A percentile compares a stretch with the other conserved stretches of the same genome.
Conservation (phyloP, 495 filamentous ascomycete species). For the Amphirosellinia nigrospora region DNA sequence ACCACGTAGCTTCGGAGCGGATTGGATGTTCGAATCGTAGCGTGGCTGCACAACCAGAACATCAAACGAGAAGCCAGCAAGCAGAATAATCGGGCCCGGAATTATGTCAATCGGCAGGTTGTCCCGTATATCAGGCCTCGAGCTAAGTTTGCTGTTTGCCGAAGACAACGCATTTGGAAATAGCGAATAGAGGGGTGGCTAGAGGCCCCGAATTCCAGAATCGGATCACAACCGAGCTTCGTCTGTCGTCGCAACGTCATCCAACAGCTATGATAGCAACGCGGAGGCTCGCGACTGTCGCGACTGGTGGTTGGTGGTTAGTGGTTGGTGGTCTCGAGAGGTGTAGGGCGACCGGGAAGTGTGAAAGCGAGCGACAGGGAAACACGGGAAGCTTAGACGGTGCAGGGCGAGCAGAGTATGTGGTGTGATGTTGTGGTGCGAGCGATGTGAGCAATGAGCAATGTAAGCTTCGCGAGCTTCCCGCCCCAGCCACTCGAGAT, state of each 20-base stretch:
- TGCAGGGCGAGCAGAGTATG: conserved; percentile 9
- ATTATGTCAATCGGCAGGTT: not conserved
- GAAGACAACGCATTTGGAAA: conserved; percentile 14
- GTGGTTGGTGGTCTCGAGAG: not conserved
- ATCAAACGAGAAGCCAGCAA: not conserved
- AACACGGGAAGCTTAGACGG: not conserved
- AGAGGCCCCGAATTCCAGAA: conserved; percentile 1
- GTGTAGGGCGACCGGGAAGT: not conserved
- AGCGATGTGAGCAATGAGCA: not conserved
- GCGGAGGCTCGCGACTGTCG: not conserved
- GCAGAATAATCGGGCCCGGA: not conserved
- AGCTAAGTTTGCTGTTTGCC: not conserved
- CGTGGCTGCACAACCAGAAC: not conserved
- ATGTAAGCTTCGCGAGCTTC: not conserved
- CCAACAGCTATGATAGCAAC: conserved; percentile 10
- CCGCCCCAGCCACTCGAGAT: not conserved
- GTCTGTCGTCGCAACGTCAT: not conserved
- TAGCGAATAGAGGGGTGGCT: not conserved
- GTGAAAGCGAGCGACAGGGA: conserved; percentile 13
- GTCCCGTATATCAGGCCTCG: not conserved
- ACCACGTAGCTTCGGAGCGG: not conserved
- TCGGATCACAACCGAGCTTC: conserved; percentile 5
- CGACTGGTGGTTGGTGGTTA: not conserved
- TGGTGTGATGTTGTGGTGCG: not conserved
- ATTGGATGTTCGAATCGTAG: not conserved